Conservation (phyloP, 2,329 filamentous ascomycete genomes). For the Pseudonectria buxi region DNA sequence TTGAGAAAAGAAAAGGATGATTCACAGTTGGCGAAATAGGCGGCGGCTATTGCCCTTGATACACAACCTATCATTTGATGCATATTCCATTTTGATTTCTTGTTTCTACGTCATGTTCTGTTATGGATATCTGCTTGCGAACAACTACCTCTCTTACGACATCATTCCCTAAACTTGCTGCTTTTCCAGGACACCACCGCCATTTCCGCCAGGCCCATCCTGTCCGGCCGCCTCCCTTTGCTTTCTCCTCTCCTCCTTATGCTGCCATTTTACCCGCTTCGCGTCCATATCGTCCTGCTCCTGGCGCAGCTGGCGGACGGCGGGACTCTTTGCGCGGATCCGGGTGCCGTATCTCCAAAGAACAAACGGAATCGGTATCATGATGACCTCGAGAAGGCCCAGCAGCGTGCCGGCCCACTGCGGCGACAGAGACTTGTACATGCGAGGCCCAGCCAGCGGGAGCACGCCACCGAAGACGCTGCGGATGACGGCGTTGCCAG, state of each 20-base stretch:
- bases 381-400: slow-evolving; percentile 62
- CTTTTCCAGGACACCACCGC: slow-evolving; percentile 9
- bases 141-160: no score
- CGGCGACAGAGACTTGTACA: slow-evolving; percentile 64
- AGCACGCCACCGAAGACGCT: slow-evolving; percentile 69
- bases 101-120: no score
- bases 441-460: slow-evolving; percentile 64
- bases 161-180: not conserved
- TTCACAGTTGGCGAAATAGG: no score
- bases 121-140: no score
- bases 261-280: slow-evolving; percentile 26
- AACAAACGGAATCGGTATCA: slow-evolving; percentile 73
- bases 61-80: no score
- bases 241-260: slow-evolving; percentile 13
- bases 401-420: slow-evolving; percentile 76
- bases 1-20: no score
- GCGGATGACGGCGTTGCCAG: slow-evolving; percentile 70
- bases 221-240: slow-evolving; percentile 3
- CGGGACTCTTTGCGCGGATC: slow-evolving; percentile 45
- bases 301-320: slow-evolving; percentile 39
- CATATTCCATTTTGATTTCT: no score
- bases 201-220: not conserved
- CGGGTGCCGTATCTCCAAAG: slow-evolving; percentile 60
- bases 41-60: no score
- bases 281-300: slow-evolving; percentile 33